These are phyloP conservation scores for Malus hybrid DNA, from an alignment of 331 rosid species.

Conservation along the genomic window DNA sequence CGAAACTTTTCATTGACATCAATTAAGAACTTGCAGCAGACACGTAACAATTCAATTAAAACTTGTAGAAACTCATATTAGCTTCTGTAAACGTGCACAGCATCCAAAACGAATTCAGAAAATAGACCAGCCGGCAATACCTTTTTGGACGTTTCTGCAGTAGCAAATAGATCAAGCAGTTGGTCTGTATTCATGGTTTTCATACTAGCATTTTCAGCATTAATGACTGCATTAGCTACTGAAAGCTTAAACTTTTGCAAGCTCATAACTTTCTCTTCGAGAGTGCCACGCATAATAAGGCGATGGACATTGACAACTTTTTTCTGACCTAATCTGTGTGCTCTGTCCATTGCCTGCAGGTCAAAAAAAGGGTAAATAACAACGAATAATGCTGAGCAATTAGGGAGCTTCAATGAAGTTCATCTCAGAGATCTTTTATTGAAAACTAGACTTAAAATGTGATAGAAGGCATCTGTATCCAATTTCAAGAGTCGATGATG, in stretches of 20 bases:
- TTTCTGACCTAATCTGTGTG: constrained; percentile 94
- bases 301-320: constrained; percentile 97
- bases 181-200: constrained; percentile 98
- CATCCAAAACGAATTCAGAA: neutral
- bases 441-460: neutral
- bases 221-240: constrained; percentile 91
- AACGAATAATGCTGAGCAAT: neutral
- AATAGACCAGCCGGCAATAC: constrained; percentile 25
- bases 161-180: constrained; percentile 86
- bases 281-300: constrained; percentile 93
- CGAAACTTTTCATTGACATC: neutral
- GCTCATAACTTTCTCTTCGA: constrained; percentile 97
- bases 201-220: constrained; percentile 92
- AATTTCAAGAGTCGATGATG: neutral
- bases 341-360: constrained; percentile 96
- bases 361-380: neutral
- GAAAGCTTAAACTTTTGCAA: constrained; percentile 85
- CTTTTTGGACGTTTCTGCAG: constrained; percentile 68
- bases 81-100: no score
- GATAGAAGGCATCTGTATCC: neutral
- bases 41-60: neutral
- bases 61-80: neutral
- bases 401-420: neutral
- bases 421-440: neutral
- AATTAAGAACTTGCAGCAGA: neutral